Conservation (phyloP, 805 yeast genomes). For the Candida xyloterini region DNA sequence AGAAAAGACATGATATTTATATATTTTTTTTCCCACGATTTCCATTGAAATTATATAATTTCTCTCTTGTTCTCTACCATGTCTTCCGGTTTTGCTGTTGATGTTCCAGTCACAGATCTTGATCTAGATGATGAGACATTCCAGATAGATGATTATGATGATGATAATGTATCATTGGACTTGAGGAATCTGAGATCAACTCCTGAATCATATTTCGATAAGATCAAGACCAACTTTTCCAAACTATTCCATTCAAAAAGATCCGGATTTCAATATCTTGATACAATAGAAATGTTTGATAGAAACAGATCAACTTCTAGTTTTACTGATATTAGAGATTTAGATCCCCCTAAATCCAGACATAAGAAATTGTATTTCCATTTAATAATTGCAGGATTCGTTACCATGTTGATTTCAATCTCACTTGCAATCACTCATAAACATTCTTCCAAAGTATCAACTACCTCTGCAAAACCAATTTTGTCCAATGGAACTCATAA, state of each 20-base stretch:
- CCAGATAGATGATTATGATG: constrained; percentile 24
- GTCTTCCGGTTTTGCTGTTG: constrained; percentile 34
- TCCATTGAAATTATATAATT: not conserved
- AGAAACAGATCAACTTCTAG: constrained; percentile 24
- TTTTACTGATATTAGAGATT: constrained; percentile 21
- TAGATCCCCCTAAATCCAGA: constrained; percentile 4
- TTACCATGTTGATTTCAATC: constrained; percentile 6
- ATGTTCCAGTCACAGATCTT: constrained; percentile 53
- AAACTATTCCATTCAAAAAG: constrained; percentile 5
- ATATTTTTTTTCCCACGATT: not conserved
- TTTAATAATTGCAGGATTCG: constrained; percentile 8
- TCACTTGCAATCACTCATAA: constrained; percentile 8
- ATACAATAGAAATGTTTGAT: constrained; percentile 30
- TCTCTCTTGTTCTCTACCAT: too few relatives aligned
- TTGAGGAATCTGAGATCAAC: constrained; percentile 7
- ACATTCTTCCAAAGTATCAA: not conserved
- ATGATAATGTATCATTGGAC: constrained; percentile 14
- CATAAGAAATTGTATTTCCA: constrained; percentile 7
- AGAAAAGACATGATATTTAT: constrained; percentile 2
- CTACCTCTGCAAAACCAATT: constrained; percentile 18
- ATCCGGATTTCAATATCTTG: constrained; percentile 18
- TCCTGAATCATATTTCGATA: constrained; percentile 7
- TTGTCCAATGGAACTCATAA: constrained; percentile 61
- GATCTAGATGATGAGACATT: constrained; percentile 39
- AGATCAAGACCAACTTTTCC: constrained; percentile 8